phyloP scores from a whole-genome alignment of 257 asterid species.

The Fraxinus anomala region DNA sequence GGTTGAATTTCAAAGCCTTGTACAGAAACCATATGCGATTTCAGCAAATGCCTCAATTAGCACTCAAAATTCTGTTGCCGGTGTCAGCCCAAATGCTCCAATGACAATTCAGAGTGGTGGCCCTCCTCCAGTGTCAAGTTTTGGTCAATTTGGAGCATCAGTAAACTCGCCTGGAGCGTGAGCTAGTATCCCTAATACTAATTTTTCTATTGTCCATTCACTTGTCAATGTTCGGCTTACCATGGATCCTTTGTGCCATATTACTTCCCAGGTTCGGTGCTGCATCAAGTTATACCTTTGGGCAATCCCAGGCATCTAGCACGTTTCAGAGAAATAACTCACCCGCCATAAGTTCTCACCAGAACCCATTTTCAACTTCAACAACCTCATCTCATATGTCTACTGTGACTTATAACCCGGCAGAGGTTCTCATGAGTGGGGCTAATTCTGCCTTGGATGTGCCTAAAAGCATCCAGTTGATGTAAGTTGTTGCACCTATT shows the following conservation, averaged over 20 bases:
- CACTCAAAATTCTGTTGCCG: slow-evolving; percentile 51
- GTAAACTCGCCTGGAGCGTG: slow-evolving; percentile 48
- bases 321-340: slow-evolving; percentile 40
- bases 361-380: slow-evolving; percentile 50
- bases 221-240: slow-evolving; percentile 21
- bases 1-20: slow-evolving; percentile 68
- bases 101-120: slow-evolving; percentile 36
- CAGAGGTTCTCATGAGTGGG: slow-evolving; percentile 18
- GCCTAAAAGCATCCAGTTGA: slow-evolving; percentile 30
- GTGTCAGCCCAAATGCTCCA: slow-evolving; percentile 33
- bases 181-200: slow-evolving; percentile 23
- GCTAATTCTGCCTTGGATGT: slow-evolving; percentile 23
- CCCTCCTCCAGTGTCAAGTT: slow-evolving; percentile 63
- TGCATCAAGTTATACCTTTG: slow-evolving; percentile 58
- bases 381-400: slow-evolving; percentile 41
- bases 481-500: slow-evolving; percentile 45
- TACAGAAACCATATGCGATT: slow-evolving; percentile 47
- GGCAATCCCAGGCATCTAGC: slow-evolving; percentile 58
- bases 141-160: slow-evolving; percentile 66
- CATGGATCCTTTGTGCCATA: slow-evolving; percentile 18
- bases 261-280: slow-evolving; percentile 55
- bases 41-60: slow-evolving; percentile 45
- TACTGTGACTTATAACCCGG: slow-evolving; percentile 31
- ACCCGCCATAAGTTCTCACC: slow-evolving; percentile 36
- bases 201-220: slow-evolving; percentile 22